These are phyloP conservation scores for Trypanosoma melophagium DNA, from an alignment of 208 protist genomes.

Conservation along the genomic window DNA sequence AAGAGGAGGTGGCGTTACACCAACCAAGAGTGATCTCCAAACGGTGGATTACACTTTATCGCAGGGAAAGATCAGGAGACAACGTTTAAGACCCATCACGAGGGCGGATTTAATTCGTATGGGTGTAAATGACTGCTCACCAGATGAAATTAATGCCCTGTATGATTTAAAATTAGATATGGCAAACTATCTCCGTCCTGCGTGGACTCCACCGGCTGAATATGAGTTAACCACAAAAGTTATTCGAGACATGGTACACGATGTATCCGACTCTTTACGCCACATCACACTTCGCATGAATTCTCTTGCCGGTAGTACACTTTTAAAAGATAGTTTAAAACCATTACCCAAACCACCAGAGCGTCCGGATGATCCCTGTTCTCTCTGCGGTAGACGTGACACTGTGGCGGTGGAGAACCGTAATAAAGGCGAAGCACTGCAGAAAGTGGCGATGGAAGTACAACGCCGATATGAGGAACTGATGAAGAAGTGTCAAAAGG, in stretches of 20 bases:
- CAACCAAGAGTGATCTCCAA: neutral
- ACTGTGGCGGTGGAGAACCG: constrained; percentile 47
- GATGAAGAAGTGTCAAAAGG: constrained; percentile 60
- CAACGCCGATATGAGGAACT: constrained; percentile 72
- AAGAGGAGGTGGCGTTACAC: neutral
- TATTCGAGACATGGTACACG: constrained; percentile 72
- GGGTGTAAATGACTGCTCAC: constrained; percentile 66
- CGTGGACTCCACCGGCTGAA: constrained; percentile 31
- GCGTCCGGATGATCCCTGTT: constrained; percentile 65
- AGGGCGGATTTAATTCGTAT: constrained; percentile 55
- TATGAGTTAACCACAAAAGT: constrained; percentile 51
- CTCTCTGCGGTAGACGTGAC: constrained; percentile 72
- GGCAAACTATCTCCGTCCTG: constrained; percentile 51
- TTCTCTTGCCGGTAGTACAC: constrained; percentile 51
- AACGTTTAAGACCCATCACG: constrained; percentile 37
- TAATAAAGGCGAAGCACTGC: constrained; percentile 55
- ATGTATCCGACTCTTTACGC: constrained; percentile 53
- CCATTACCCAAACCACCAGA: constrained; percentile 65
- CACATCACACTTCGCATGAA: constrained; percentile 76
- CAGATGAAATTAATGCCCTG: constrained; percentile 81
- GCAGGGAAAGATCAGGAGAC: neutral
- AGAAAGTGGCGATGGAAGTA: constrained; percentile 68
- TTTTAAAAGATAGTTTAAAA: constrained; percentile 57
- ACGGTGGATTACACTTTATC: too few species aligned
- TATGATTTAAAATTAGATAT: constrained; percentile 75